Base-by-base conservation (phyloP, 208 protist genomes). In the Trypanosoma vivax region DNA sequence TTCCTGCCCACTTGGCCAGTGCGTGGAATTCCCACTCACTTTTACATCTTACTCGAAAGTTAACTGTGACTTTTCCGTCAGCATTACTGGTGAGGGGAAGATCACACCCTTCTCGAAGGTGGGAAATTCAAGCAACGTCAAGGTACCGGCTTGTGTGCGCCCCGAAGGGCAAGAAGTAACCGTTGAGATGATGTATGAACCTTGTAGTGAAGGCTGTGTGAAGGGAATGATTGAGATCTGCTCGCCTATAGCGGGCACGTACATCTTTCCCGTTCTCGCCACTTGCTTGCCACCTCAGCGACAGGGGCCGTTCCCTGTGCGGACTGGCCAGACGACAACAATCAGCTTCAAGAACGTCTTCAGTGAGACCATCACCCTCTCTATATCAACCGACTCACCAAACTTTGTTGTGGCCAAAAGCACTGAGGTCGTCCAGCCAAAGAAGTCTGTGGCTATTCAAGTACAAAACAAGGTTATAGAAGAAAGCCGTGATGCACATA, bases 341-440 rank as follows among this genome's bases (percentile, higher is more conserved):
- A 65, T 98, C 34, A 79, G 80, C 10, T 97, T 98, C 72, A 90
- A 88, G 60, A 98, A 98, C 65, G 88, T 97, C 18, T 97, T 98
- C 60, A 34, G 56, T n/a, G 77, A 92, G 11, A 19, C 69, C 11
- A 60, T 91, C n/a, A 73, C 73, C 14, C 88, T 97, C 57, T 72
- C 50, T 10, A 70, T 95, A 21, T 34, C 59, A n/a, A 90, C 79
- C 2, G 94, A 97, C 65, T 82, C 77, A 9, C 70, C 80, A 3
- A 51, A 48, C 18, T 98, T 97, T 75, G 60, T 82, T 10, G 80
- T 96, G 3, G 35, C 40, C 7, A 91, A 90, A 50, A 69, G 77
- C 43, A 79, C 67, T n/a, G 90, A 96, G 51, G 76, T 29, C 21
- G 54, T 96, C 0, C 58, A 80, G 18, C 53, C 90, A n/a, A 93